Conservation (phyloP, 2,329 filamentous ascomycete genomes). For the Fusarium subtropicale region DNA sequence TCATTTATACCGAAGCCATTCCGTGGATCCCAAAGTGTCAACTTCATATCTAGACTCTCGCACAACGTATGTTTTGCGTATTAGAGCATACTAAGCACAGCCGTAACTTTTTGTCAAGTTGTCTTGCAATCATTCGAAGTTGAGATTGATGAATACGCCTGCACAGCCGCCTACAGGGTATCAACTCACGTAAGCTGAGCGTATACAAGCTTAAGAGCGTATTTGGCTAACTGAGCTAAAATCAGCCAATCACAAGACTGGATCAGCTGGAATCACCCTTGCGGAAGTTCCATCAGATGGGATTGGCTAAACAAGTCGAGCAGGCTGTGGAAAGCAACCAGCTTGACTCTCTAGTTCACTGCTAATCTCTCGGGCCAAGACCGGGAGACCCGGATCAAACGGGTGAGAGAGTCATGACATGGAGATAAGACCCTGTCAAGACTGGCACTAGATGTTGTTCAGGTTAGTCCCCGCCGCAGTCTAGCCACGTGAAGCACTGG, state of each 20-base stretch:
- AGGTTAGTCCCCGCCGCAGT: not conserved
- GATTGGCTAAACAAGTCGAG: not conserved
- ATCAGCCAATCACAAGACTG: not conserved
- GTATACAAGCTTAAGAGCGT: conserved; percentile 3
- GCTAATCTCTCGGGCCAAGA: not conserved
- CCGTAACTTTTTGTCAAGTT: not conserved
- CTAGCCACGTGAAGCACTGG: not conserved
- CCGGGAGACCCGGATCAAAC: not conserved
- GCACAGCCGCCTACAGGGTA: not conserved
- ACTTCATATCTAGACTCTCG: fast-evolving
- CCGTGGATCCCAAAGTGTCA: not conserved
- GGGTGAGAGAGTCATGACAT: conserved; percentile 1
- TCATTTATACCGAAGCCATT: fast-evolving
- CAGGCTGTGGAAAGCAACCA: not conserved
- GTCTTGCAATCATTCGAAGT: not conserved
- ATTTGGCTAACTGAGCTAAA: not conserved
- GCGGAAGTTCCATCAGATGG: not conserved
- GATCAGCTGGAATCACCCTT: not conserved
- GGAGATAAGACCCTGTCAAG: conserved; percentile 1
- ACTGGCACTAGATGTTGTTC: not conserved
- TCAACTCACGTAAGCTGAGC: not conserved
- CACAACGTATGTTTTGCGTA: not conserved
- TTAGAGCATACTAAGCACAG: not conserved
- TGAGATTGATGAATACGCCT: not conserved
- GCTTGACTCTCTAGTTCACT: not conserved